Conservation (phyloP, 495 filamentous ascomycete genomes). For the Penicillium riverlandense region DNA sequence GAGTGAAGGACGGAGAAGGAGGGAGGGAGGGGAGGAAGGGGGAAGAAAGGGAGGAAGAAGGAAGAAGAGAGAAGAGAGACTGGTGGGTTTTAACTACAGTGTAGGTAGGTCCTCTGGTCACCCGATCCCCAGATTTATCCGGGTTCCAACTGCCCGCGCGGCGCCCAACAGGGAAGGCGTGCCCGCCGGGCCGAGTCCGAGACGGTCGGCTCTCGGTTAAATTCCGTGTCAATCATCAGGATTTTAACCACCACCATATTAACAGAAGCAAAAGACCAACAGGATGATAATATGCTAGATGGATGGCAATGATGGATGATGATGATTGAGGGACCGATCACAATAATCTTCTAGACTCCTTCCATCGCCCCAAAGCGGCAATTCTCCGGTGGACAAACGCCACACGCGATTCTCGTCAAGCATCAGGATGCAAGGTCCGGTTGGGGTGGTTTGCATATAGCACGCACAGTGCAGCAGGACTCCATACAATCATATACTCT, state of each 20-base stretch:
- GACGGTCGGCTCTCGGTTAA: constrained; percentile 20
- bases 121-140: constrained; percentile 14
- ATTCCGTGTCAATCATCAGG: not conserved
- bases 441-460: too few species aligned
- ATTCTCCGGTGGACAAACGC: not conserved
- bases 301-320: not conserved
- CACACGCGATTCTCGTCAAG: too few species aligned
- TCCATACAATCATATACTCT: too few species aligned
- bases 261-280: not conserved
- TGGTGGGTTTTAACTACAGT: constrained; percentile 10
- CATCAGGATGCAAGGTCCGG: too few species aligned
- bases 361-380: not conserved
- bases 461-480: too few species aligned
- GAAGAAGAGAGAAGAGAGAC: constrained; percentile 2
- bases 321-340: not conserved
- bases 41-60: constrained; percentile 1
- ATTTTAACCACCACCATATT: not conserved
- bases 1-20: not conserved
- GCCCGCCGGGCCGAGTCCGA: constrained; percentile 9
- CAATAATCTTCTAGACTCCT: not conserved
- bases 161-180: constrained; percentile 4
- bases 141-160: constrained; percentile 8
- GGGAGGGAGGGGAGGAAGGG: constrained; percentile 1
- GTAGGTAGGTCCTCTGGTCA: constrained; percentile 7
- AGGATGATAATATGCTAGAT: not conserved